Base-by-base conservation (phyloP, 441 rosid species). In the Kokia cookei region DNA sequence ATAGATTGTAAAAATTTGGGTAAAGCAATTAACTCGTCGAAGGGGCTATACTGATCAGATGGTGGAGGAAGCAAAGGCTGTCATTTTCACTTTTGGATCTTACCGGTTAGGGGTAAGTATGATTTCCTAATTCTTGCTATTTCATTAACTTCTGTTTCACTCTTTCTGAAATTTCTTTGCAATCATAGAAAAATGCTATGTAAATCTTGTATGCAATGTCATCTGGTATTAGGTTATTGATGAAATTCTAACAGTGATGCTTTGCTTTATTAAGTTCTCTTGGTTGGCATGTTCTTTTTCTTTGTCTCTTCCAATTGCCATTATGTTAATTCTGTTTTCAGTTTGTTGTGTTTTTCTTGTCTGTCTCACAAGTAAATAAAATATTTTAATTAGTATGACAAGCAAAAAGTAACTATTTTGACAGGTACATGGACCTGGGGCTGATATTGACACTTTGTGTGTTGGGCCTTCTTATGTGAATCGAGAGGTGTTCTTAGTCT, bases 351-450 rank as follows among this genome's bases (percentile, higher is more conserved):
- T 32, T 73, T 12, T 29, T 45, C 51, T 45, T 61, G 9, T 48
- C 29, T 35, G 51, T 70, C 10, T n/a, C 4, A 0, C 13, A 5
- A 69, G 47, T 37, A 15, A 69, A 7, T 54, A 40, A 29, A 63
- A 7, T 7, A 17, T 48, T 27, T 42, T 9, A n/a, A 47, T 61
- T 29, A 32, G 9, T 57, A 19, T 60, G 62, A 42, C 48, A 55
- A 75, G 12, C 37, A 24, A 17, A 11, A 12, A 43, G 40, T 47
- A 2, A 1, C n/a, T 11, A 32, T 69, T 69, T 76, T 71, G 50
- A 59, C 76, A 88, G 93, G 93, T 88, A 63, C 93, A 90, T 75
- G 93, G 93, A 7, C 95, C 95, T 78, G 89, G 89, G 69, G 87
- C 90, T 59, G 93, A 90, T 79, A 84, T 88, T 63, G 95, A 90